Base-by-base conservation (phyloP, 805 yeast species). In the Candida nonsorbophila region DNA sequence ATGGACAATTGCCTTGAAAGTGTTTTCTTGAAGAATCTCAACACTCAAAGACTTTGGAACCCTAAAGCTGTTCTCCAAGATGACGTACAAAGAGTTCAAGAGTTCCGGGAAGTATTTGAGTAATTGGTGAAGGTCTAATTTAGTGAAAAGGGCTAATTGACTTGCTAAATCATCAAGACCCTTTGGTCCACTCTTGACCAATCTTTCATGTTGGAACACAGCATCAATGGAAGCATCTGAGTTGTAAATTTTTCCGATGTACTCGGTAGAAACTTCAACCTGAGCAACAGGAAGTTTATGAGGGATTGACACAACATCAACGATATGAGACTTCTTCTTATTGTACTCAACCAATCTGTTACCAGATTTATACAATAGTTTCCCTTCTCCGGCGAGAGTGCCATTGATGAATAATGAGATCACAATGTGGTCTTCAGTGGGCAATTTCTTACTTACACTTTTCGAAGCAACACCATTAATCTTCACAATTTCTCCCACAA, bases 201-300 rank as follows among this genome's bases (percentile, higher is more conserved):
- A 51, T 20, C 63, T 49, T 34, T 62, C 72, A 72, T 79, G 75
- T 35, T 69, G 66, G 39, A 78, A 49, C 26, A 84, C 55, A 18
- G 67, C 64, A 23, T 71, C 74, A 34, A 80, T 62, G 3, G 78
- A 55, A 5, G 56, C 29, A 34, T 79, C 85, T 12, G 75, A 55
- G 43, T 83, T 82, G 55, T 62, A 81, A 10, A 60, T 51, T 40
- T 71, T 79, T 15, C 95, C 95, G 32, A 78, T 74, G 49, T 82
- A 84, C 29, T 72, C 77, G 0, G 83, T 61, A 11, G 71, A 62
- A 12, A 83, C 42, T 39, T 80, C 82, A 15, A 67, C 58, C 21
- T 57, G 63, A n/a, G 72, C 67, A 23, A 65, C 49, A 12, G 67
- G 62, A 14, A 56, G 37, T 13, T 58, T 56, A 33, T 50, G 54